Evolutionary conservation across 257 asterid species (phyloP), one percentile per base, ranked within the genome.

Genomic region (Ajuga chamaepitys): DNA sequence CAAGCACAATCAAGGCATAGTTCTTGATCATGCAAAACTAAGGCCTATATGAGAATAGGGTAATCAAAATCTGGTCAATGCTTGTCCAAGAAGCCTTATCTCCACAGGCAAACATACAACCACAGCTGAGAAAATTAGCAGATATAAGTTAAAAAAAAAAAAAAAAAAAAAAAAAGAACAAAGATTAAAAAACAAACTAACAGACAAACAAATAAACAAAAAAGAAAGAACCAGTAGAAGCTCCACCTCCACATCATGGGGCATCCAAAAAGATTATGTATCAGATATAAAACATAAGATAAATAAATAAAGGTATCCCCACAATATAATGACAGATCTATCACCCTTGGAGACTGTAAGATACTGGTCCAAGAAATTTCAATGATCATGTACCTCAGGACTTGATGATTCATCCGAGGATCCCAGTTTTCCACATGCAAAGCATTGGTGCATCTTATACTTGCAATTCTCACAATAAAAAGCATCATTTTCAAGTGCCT

Each of bases 361-460:
- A 60, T 66, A 62, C 18, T 25, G 40, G 16, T 41, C 51, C 44
- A 28, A n/a, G 50, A 47, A 28, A 32, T 10, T 6, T 17, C 18
- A 74, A 51, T 50, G 40, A 64, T 65, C 24, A 28, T 74, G 54
- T 76, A 90, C 97, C 96, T 88, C 93, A 35, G 93, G 84, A 67
- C 85, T 81, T 53, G 89, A 78, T 59, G 83, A 79, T 70, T 84
- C 87, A 83, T 91, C 91, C 51, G 98, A 91, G 56, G 95, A 88
- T 47, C 98, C 98, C 74, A 91, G 74, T 67, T 85, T 26, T 70
- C 98, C 95, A 72, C 98, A 91, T 60, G 82, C 88, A 75, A 71
- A 88, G 85, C 98, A 91, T 56, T 84, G 91, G 70, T 91, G 98
- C 74, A 68, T 80, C 66, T 88, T 89, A 68, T 75, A 73, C 76